Evolutionary conservation across 257 asterid genomes (phyloP), one percentile per base, ranked within the genome.

Genomic region (Eustoma russellianum): DNA sequence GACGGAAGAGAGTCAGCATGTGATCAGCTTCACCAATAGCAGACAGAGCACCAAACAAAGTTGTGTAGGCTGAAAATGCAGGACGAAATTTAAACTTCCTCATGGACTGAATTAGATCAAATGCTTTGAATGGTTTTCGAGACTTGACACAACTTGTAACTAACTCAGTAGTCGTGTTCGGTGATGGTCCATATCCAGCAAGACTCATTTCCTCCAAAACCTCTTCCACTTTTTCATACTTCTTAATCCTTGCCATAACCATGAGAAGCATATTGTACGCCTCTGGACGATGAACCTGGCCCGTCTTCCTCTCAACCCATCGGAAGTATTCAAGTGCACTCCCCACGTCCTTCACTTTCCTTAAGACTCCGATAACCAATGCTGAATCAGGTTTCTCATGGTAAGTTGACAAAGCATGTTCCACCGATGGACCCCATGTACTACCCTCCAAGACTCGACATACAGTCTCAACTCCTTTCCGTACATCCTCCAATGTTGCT

Each of bases 11-110:
- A 17, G 70, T 54, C 59, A 81, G 83, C 95, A 92, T 92, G 57
- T 80, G 88, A 50, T 85, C 77, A 18, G 94, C 87, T 71, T 73
- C 76, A 38, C 79, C 75, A 0, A 68, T 69, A 38, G 53, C 41
- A 30, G 96, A 73, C n/a, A 91, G 55, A 3, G 95, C 94, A 49
- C 98, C 98, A 45, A 91, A 82, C 28, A 91, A 73, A 50, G 89
- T 82, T n/a, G 98, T 87, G 71, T 84, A 84, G 24, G 98, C 98
- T 9, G 97, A 91, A 76, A 84, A 91, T 14, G 95, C 94, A 0
- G 98, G 98, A 16, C 87, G 88, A 46, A 91, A 70, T 66, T 84
- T 84, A 59, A 80, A 77, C 52, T 81, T 84, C 60, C 95, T 83
- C 96, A 87, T 79, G 17, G 83, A 74, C 71, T 91, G 94, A 45